These are phyloP conservation scores for Spirogloea muscicola DNA, from an alignment of 139 green algal species.

Conservation along the genomic window DNA sequence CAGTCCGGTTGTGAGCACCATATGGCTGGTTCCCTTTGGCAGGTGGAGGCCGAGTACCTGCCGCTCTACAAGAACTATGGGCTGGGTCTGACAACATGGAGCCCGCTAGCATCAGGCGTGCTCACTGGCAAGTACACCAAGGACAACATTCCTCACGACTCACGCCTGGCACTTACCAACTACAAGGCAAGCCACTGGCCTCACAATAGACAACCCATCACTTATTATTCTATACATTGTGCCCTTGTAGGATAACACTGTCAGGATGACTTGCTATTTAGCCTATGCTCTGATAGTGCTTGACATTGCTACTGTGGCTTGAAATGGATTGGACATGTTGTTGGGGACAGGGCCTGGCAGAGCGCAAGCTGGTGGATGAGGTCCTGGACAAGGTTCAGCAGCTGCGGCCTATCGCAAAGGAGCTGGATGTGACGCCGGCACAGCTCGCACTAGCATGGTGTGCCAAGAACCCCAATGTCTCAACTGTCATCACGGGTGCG, in stretches of 20 bases:
- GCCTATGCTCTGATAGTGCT: too few relatives aligned
- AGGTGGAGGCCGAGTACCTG: constrained; percentile 61
- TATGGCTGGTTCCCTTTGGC: too few relatives aligned
- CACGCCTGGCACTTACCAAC: constrained; percentile 58
- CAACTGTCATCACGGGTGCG: constrained; percentile 73
- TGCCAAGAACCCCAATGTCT: constrained; percentile 65
- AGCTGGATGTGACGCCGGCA: constrained; percentile 64
- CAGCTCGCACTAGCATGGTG: constrained; percentile 80
- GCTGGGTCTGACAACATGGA: constrained; percentile 76
- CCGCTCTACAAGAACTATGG: constrained; percentile 65
- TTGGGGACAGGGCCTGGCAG: constrained; percentile 23
- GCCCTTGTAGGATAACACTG: too few relatives aligned
- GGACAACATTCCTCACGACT: constrained; percentile 60
- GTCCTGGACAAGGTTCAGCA: constrained; percentile 59
- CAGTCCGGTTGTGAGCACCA: too few relatives aligned
- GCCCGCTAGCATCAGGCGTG: constrained; percentile 70
- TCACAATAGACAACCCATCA: too few relatives aligned
- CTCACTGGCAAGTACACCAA: constrained; percentile 81
- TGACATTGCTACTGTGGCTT: too few relatives aligned
- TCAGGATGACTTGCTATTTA: too few relatives aligned
- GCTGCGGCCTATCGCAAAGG: constrained; percentile 65
- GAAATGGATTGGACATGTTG: too few relatives aligned
- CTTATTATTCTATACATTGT: too few relatives aligned
- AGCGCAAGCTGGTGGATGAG: constrained; percentile 53
- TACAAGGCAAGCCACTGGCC: too few relatives aligned